phyloP scores from a whole-genome alignment of 306 rosid genomes.

The Myrica gale region DNA sequence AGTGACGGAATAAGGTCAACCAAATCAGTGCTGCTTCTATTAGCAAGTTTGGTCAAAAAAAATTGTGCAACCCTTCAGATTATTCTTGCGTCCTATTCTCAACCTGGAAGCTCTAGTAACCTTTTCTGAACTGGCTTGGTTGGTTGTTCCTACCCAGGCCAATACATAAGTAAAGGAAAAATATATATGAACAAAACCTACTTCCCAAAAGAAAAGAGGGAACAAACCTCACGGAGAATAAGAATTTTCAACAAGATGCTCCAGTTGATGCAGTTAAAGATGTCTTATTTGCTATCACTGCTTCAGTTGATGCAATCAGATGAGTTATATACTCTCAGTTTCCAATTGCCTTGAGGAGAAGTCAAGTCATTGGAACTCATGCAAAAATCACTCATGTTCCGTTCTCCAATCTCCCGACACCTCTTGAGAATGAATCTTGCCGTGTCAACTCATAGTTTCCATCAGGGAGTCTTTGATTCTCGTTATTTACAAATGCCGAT shows the following conservation, averaged over 20 bases:
- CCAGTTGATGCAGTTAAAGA: neutral
- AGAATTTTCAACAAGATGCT: slow-evolving; percentile 14
- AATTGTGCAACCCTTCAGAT: too few relatives aligned
- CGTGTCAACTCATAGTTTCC: slow-evolving; percentile 46
- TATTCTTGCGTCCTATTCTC: neutral
- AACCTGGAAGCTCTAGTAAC: neutral
- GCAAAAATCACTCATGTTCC: neutral
- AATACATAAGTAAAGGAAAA: neutral
- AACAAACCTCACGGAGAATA: slow-evolving; percentile 1
- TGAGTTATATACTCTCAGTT: neutral
- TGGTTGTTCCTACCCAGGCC: neutral
- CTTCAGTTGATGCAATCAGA: slow-evolving; percentile 11
- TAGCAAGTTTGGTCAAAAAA: too few relatives aligned
- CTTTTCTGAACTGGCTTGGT: neutral
- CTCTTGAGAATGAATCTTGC: slow-evolving; percentile 44
- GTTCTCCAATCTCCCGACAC: neutral
- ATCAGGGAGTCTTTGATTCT: slow-evolving; percentile 23
- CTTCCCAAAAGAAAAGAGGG: neutral
- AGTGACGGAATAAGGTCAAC: neutral
- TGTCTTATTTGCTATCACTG: neutral
- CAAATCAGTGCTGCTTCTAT: neutral
- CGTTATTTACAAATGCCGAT: slow-evolving; percentile 33
- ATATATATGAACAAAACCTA: neutral
- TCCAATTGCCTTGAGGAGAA: too few relatives aligned
- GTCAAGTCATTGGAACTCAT: neutral